Evolutionary conservation across 2,329 filamentous ascomycete genomes (phyloP), one percentile per base, ranked within the genome.

Genomic region (Pezicula radicicola): DNA sequence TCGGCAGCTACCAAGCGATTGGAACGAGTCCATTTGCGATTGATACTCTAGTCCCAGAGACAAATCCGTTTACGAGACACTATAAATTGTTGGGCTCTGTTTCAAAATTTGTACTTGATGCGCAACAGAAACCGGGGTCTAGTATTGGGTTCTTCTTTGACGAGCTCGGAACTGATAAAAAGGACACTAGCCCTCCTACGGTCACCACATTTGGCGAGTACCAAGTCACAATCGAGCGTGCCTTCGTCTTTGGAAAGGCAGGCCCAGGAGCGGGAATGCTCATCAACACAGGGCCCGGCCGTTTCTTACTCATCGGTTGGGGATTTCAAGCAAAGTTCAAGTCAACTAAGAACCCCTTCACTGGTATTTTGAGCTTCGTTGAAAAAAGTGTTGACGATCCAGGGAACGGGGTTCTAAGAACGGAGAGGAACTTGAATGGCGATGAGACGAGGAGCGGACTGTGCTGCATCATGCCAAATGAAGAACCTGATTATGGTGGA

Each of bases 401-500:
- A 9, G 65, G 68, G n/a, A 70, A 63, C 2, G 70, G 70, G 1
- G 61, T 66, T 48, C 35, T 76, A 46, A 59, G 56, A 16, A 74
- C 70, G 1, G 45, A 69, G 50, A 64, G 72, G 27, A 55, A 62
- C 18, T 53, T 77, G 25, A 72, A 73, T 49, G 73, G 74, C 0
- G 74, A 77, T 55, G 74, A 77, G 66, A 76, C 73, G 6, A 59
- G 71, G 25, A 74, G 72, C 55, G 78, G 78, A 1, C 65, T 66
- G 44, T 75, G 71, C 44, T 60, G 72, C 16, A 77, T 81, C 56
- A 83, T 83, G 80, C 79, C 55, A 12, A 52, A 74, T 52, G 75
- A 80, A 30, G 70, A 79, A 30, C 77, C 78, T 0, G 78, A 81
- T 54, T 81, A 81, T 60, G 79, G 78, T 1, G 76, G 75, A 0